Evolutionary conservation across 2,329 filamentous ascomycete genomes (phyloP), one percentile per base, ranked within the genome.

Genomic region (Didymella pomorum): DNA sequence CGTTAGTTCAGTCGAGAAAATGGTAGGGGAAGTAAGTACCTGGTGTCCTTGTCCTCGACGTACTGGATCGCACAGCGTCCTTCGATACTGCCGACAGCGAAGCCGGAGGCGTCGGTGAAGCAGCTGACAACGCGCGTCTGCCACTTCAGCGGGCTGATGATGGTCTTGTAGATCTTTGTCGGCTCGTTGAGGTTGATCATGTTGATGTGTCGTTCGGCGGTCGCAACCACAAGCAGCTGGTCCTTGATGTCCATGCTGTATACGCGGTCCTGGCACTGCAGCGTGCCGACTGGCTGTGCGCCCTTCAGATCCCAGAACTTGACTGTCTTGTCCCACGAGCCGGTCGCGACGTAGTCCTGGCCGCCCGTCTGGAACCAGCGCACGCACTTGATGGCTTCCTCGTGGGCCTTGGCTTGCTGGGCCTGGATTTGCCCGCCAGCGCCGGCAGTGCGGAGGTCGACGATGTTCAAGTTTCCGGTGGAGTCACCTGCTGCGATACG

Each of bases 31-130:
- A 46, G 14, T 39, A 55, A 67, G 57, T 73, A 79, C 89, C 79
- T 86, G 3, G 90, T 82, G 75, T 99, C 93, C 79, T 97, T 97
- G 42, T 99, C 95, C 71, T 99, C 94, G 33, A 97, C 92, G 71
- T 99, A 98, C 76, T 99, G 95, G 64, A 99, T 99, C 1, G 95
- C 95, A 76, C 95, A 99, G 55, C 95, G 90, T 28, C 95, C 95
- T 77, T 99, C 95, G 70, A 99, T 97, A 74, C 92, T 96, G 53
- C 95, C 95, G 49, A 99, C 91, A 1, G 95, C 95, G 73, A 96
- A 99, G 6, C 95, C 95, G 0, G 88, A 88, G 7, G 92, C 90
- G 75, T 99, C 94, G 14, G 89, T 88, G 77, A 99, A 99, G 82
- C 94, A 98, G 80, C 90, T 95, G 50, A 98, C 91, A 12, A 96